Evolutionary conservation across 192 early-diverging fungal species (phyloP), one percentile per base, ranked within the genome.

Genomic region (Podila horticola): DNA sequence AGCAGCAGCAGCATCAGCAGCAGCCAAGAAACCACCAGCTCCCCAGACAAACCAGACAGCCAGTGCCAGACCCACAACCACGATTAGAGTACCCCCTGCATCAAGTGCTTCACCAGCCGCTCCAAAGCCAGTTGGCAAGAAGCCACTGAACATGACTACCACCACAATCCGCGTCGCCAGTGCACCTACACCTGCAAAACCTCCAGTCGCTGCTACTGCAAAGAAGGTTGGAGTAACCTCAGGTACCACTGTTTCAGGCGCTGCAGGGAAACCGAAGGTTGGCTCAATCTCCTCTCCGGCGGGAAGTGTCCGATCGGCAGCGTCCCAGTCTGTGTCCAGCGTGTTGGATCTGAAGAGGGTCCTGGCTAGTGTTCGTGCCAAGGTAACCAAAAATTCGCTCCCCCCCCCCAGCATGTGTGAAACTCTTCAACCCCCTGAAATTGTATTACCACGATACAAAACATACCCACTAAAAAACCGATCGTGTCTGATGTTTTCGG

Each of bases 91-190:
- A 20, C 24, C 71, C 17, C 31, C 38, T 30, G 29, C 2, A 19
- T 30, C 69, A 33, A 26, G 29, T 2, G 20, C 22, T 5, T 8
- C 65, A 29, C 22, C 55, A 22, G 20, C 58, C 2, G 13, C 67
- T 29, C 30, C 34, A n/a, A 57, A 30, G 24, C 62, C 62, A 64
- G 52, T 49, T 62, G 34, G 34, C 62, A 28, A 63, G 45, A 41
- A 33, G 30, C 71, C 77, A 15, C 8, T 61, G 29, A 81, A 73
- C 34, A 81, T 81, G 77, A 73, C 77, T 4, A n/a, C 19, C n/a
- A 81, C 77, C n/a, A 65, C 77, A 12, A 69, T 81, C 48, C 77
- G 77, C 17, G 34, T 34, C 41, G 36, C 57, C 51, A 67, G 20
- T 13, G 29, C 66, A 13, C 33, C 66, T 31, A 50, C 52, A 24